Evolutionary conservation across 768 basidiomycete genomes (phyloP), one percentile per base, ranked within the genome.

Genomic region (Mycena haematopus): DNA sequence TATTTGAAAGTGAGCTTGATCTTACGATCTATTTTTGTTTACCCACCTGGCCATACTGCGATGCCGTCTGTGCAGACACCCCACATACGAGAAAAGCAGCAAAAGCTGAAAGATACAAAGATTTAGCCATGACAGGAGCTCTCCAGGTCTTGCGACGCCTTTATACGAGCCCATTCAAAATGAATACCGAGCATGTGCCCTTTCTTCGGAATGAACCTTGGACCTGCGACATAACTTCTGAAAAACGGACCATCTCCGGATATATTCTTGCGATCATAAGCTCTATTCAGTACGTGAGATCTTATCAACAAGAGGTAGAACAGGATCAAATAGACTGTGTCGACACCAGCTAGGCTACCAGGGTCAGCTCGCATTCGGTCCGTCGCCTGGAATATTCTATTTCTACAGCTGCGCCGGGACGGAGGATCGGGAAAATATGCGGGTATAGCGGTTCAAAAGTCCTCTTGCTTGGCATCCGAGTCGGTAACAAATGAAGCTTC

Each of bases 151-250:
- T 42, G 10, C 14, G 40, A 21, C 27, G 56, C 11, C 31, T 49
- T 58, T 66, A 62, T 55, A 46, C 22, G 38, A 22, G 42, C 21
- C 21, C 31, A 50, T 54, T 55, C 22, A 24, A 35, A 56, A 33
- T 10, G 49, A 1, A 56, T 52, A 60, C 65, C 65, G 65, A 67
- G 54, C 61, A 67, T 67, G 22, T 49, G 62, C 61, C 65, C 61
- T 63, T 57, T 46, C 61, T n/a, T 67, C 65, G 62, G 65, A 45
- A 56, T 33, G 57, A 52, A 35, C 24, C 21, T 31, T 24, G 36
- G 42, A 31, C n/a, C 17, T 35, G 52, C 29, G 54, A 27, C 33
- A 35, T 35, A 44, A 44, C 38, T 22, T 54, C 50, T 49, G 46
- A 36, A 24, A 17, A 53, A 57, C 65, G 62, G 65, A 52, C 54